phyloP scores from a whole-genome alignment of 2,329 filamentous ascomycete species.

The Clonostachys solani region DNA sequence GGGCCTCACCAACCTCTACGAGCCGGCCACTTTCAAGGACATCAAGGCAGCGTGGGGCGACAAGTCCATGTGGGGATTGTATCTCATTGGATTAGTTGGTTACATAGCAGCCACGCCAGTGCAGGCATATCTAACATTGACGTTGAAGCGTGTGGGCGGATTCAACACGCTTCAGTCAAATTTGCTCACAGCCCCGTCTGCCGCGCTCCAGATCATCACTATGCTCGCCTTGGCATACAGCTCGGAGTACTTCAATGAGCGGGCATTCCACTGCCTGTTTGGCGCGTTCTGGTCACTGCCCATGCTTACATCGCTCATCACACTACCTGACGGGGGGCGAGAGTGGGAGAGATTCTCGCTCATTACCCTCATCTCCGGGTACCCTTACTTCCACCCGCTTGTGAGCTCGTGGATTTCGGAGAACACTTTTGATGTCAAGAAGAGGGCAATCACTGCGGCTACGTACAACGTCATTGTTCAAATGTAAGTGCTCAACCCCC shows the following conservation, averaged over 20 bases:
- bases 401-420: constrained; percentile 44
- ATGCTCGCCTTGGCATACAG: constrained; percentile 49
- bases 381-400: constrained; percentile 55
- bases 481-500: constrained; percentile 15
- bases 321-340: constrained; percentile 39
- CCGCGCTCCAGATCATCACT: constrained; percentile 51
- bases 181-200: constrained; percentile 57
- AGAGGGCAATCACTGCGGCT: constrained; percentile 39
- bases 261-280: constrained; percentile 46
- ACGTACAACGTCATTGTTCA: constrained; percentile 44
- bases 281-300: constrained; percentile 48
- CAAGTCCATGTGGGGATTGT: constrained; percentile 43
- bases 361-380: constrained; percentile 46
- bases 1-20: constrained; percentile 34
- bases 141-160: constrained; percentile 45
- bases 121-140: constrained; percentile 48
- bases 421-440: constrained; percentile 44
- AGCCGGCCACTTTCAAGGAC: constrained; percentile 34
- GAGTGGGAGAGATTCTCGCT: constrained; percentile 49
- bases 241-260: constrained; percentile 50
- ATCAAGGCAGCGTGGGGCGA: constrained; percentile 39
- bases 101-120: constrained; percentile 45
- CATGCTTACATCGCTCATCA: constrained; percentile 44
- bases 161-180: constrained; percentile 58
- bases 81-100: constrained; percentile 41